phyloP scores from a whole-genome alignment of 1,139 yeast species.

The Hyphopichia buzzinii region DNA sequence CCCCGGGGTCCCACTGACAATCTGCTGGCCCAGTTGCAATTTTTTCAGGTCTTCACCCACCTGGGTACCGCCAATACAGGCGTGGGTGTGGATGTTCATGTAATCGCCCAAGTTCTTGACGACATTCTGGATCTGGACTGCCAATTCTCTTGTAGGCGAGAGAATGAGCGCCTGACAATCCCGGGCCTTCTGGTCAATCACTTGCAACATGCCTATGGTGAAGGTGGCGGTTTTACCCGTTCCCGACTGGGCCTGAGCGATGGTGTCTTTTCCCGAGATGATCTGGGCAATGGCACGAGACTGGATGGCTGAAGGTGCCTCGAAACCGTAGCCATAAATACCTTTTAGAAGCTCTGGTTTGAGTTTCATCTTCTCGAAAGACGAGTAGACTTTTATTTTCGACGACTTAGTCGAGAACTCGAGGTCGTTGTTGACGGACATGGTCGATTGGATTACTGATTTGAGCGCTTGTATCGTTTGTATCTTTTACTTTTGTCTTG shows the following conservation, averaged over 20 bases:
- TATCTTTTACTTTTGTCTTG: no score
- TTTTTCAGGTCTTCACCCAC: conserved; percentile 78
- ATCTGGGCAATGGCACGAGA: conserved; percentile 92
- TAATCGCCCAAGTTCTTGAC: conserved; percentile 82
- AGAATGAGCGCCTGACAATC: conserved; percentile 82
- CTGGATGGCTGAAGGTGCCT: conserved; percentile 93
- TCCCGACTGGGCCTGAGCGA: conserved; percentile 98
- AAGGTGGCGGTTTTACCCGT: conserved; percentile 98
- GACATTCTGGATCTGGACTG: conserved; percentile 84
- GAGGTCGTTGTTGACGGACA: conserved; percentile 37
- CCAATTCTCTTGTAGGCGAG: conserved; percentile 96
- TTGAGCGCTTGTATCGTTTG: no score
- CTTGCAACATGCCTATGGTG: conserved; percentile 86
- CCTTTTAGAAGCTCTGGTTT: conserved; percentile 71
- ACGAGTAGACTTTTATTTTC: conserved; percentile 58
- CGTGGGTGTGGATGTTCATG: conserved; percentile 80
- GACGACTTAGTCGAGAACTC: conserved; percentile 55
- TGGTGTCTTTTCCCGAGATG: conserved; percentile 85
- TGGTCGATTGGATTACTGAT: no score
- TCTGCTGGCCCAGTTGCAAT: conserved; percentile 75
- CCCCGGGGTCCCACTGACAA: conserved; percentile 98
- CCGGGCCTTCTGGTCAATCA: conserved; percentile 61
- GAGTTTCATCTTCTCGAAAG: conserved; percentile 77
- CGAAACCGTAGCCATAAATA: conserved; percentile 88
- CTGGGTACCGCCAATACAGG: conserved; percentile 90